A percentile compares a stretch with the other conserved stretches of the same genome.
Evolutionary conservation across 129 eudicot genomes (phyloP).

Genomic region (Flaveria trinervia): DNA sequence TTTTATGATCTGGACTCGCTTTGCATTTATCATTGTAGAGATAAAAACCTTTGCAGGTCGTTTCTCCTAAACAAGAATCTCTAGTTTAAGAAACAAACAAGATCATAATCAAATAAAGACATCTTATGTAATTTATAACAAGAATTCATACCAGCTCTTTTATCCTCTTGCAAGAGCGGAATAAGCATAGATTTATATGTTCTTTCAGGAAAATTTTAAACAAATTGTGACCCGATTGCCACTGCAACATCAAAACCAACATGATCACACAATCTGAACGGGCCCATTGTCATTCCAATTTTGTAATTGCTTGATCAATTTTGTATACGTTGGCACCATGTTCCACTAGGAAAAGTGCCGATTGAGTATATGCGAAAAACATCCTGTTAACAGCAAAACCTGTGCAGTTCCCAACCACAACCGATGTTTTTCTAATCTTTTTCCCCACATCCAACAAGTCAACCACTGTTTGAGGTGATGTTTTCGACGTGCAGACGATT

Average conservation of each 20-base stretch:
- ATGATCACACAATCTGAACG: conserved; percentile 85
- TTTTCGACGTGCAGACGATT: conserved; percentile 78
- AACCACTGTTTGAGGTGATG: conserved; percentile 82
- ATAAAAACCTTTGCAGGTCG: conserved; percentile 80
- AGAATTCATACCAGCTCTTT: conserved; percentile 66
- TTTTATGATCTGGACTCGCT: conserved; percentile 88
- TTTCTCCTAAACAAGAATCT: conserved; percentile 56
- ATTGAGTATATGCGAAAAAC: conserved; percentile 91
- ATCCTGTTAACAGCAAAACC: conserved; percentile 96
- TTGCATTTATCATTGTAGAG: conserved; percentile 72
- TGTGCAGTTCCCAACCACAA: conserved; percentile 91
- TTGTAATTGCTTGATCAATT: conserved; percentile 77
- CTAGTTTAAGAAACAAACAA: conserved; percentile 5
- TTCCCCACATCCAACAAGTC: conserved; percentile 89
- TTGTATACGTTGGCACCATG: conserved; percentile 78
- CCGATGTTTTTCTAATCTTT: conserved; percentile 82
- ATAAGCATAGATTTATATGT: conserved; percentile 76
- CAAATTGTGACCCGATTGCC: conserved; percentile 72
- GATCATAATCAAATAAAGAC: neutral
- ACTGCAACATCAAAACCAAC: conserved; percentile 89
- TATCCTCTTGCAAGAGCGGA: conserved; percentile 91
- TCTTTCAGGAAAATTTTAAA: conserved; percentile 79
- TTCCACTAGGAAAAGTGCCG: conserved; percentile 93
- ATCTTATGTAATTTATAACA: neutral
- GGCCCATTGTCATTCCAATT: conserved; percentile 99